Evolutionary conservation across 2,329 filamentous ascomycete species (phyloP).

Genomic region (Pseudocercospora eumusae): DNA sequence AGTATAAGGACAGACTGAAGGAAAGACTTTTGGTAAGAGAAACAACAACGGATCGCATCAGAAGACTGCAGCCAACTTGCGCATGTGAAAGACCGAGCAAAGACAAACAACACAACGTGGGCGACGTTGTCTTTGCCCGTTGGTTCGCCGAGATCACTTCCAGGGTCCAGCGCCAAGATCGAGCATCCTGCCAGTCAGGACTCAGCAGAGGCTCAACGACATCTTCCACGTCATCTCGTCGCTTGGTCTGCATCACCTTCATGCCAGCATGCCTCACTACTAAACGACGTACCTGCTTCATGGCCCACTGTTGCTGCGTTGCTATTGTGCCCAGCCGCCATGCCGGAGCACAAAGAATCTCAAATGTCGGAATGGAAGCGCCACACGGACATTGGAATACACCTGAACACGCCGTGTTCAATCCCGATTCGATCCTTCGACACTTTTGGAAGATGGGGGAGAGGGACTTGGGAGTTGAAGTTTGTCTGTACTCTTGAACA

Average conservation of each 20-base stretch:
- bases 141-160: neutral
- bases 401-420: no score
- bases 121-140: neutral
- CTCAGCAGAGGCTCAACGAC: neutral
- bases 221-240: slow-evolving; percentile 2
- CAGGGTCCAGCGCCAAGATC: neutral
- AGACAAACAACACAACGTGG: neutral
- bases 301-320: neutral
- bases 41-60: slow-evolving; percentile 1
- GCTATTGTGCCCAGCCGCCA: neutral
- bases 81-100: slow-evolving; percentile 7
- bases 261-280: neutral
- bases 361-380: neutral
- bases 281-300: neutral
- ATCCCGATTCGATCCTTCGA: no score
- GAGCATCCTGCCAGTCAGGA: no score
- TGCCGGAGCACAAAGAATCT: neutral
- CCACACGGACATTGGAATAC: no score
- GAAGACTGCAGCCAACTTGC: neutral
- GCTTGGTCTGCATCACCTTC: neutral
- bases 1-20: slow-evolving; percentile 8
- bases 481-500: no score
- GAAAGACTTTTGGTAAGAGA: neutral
- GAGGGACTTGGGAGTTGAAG: no score
- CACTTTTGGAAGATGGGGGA: no score